Conservation (phyloP, 2,329 filamentous ascomycete genomes). For the Colletotrichum sublineola region DNA sequence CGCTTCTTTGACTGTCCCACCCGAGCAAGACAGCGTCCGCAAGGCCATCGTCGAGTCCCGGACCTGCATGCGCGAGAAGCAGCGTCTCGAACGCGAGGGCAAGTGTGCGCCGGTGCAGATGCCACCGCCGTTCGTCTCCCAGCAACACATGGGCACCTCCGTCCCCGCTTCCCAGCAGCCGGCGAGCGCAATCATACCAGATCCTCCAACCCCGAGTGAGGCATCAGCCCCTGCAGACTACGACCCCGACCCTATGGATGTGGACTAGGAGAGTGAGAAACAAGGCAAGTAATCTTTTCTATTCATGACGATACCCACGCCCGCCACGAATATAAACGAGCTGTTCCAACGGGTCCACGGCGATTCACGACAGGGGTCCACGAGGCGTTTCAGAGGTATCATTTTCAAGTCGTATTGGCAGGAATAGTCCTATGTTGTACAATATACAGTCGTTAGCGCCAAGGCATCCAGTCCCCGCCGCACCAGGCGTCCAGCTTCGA, state of each 20-base stretch:
- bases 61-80: constrained; percentile 73
- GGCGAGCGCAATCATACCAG: constrained; percentile 15
- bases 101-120: constrained; percentile 41
- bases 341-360: not conserved
- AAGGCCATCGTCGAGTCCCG: constrained; percentile 87
- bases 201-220: constrained; percentile 30
- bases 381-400: constrained; percentile 34
- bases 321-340: not conserved
- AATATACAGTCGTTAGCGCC: constrained; percentile 21
- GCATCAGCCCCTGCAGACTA: constrained; percentile 44
- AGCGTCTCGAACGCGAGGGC: constrained; percentile 52
- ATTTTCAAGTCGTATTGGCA: constrained; percentile 11
- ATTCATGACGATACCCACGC: constrained; percentile 26
- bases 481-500: constrained; percentile 16
- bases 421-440: constrained; percentile 19
- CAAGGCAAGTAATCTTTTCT: constrained; percentile 17
- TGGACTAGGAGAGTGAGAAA: constrained; percentile 60
- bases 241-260: constrained; percentile 76
- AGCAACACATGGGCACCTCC: constrained; percentile 22
- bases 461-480: constrained; percentile 16
- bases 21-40: constrained; percentile 81
- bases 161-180: constrained; percentile 19
- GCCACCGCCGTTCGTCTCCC: constrained; percentile 34
- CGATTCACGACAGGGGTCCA: not conserved
- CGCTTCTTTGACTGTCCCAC: constrained; percentile 79